phyloP scores from a whole-genome alignment of 768 basidiomycete genomes.

The Pleurotus pulmonarius region DNA sequence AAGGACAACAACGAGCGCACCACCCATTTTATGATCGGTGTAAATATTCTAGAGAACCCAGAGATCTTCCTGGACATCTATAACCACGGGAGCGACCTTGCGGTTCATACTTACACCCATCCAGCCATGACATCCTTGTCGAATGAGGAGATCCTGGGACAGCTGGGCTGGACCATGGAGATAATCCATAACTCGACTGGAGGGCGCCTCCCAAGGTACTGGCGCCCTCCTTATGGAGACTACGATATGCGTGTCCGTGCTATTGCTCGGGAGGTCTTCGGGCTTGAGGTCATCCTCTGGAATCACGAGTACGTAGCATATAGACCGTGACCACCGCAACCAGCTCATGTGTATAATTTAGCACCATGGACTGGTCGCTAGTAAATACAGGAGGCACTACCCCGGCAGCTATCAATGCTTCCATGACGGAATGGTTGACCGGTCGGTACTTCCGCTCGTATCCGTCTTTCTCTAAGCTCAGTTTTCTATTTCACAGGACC shows the following conservation, averaged over 20 bases:
- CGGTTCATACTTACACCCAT: slow-evolving; percentile 67
- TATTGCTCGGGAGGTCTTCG: slow-evolving; percentile 81
- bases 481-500: slow-evolving; percentile 34
- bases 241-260: slow-evolving; percentile 79
- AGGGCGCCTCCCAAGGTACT: slow-evolving; percentile 66
- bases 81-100: slow-evolving; percentile 38
- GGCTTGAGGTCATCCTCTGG: slow-evolving; percentile 83
- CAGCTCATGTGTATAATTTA: slow-evolving; percentile 20
- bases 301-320: slow-evolving; percentile 67
- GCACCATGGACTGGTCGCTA: slow-evolving; percentile 72
- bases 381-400: slow-evolving; percentile 43
- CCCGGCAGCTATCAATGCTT: slow-evolving; percentile 36
- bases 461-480: background rate
- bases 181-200: slow-evolving; percentile 78
- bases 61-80: slow-evolving; percentile 48
- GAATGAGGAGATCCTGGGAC: slow-evolving; percentile 65
- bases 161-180: slow-evolving; percentile 39
- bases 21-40: slow-evolving; percentile 90
- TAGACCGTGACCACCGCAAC: slow-evolving; percentile 16
- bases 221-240: slow-evolving; percentile 90
- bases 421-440: slow-evolving; percentile 57
- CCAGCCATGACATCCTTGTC: slow-evolving; percentile 77
- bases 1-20: slow-evolving; percentile 56
- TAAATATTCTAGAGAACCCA: slow-evolving; percentile 63
- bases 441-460: slow-evolving; percentile 26